A percentile compares a stretch with the other conserved stretches of the same genome.
Evolutionary conservation across 148 eudicot genomes (phyloP).

Genomic region (Nepenthes mirabilis): DNA sequence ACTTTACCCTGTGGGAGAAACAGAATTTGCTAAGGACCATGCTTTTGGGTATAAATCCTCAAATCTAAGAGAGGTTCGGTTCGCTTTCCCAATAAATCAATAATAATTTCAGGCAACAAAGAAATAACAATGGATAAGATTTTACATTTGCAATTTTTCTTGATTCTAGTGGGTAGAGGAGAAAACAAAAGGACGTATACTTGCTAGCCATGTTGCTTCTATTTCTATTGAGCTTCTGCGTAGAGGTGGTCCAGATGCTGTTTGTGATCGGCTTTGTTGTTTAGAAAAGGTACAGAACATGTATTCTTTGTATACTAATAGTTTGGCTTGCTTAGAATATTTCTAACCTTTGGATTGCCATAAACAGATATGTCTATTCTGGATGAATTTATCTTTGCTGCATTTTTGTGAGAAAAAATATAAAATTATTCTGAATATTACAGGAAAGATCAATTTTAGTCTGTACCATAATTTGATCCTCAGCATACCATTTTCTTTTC

Average conservation of each 20-base stretch:
- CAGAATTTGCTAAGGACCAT: conserved; percentile 96
- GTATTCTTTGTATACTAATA: too few species aligned
- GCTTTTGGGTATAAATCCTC: conserved; percentile 92
- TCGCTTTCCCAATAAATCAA: neutral
- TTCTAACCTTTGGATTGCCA: too few species aligned
- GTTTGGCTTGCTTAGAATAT: too few species aligned
- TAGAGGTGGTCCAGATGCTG: conserved; percentile 82
- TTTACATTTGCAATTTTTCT: conserved; percentile 3
- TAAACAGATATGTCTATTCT: too few species aligned
- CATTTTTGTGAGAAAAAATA: too few species aligned
- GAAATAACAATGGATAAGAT: too few species aligned
- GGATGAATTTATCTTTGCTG: too few species aligned
- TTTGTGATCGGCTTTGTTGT: conserved; percentile 76
- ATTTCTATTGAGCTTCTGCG: conserved; percentile 74
- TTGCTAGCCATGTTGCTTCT: conserved; percentile 62
- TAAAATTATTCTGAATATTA: too few species aligned
- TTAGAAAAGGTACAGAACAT: conserved; percentile 39
- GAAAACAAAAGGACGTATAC: conserved; percentile 75
- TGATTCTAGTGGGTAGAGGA: conserved; percentile 85
- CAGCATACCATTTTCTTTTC: neutral
- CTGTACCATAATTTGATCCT: too few species aligned
- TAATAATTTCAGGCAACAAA: too few species aligned
- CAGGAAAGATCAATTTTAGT: too few species aligned
- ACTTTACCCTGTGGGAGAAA: conserved; percentile 97
- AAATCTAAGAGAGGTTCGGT: conserved; percentile 79